Percentiles rank a stretch among this genome's conserved stretches.
phyloP scores from a whole-genome alignment of 139 green algal genomes.

The Closterium sp. region DNA sequence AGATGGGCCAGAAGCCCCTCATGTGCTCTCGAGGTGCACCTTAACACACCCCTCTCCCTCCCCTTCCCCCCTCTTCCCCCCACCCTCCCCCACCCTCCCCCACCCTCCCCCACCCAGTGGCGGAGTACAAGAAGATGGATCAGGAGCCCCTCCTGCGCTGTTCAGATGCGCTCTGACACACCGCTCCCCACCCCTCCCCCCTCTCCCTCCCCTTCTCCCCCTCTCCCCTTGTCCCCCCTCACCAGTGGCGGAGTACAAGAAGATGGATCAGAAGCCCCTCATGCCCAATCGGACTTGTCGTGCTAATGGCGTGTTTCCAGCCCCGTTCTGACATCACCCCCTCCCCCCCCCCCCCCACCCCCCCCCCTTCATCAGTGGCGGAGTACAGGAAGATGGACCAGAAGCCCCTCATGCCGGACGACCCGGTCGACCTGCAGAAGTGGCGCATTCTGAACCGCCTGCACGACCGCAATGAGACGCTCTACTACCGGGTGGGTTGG shows the following conservation, averaged over 20 bases:
- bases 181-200: too few species aligned
- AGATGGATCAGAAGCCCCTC: conserved; percentile 4
- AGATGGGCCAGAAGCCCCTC: too few species aligned
- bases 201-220: neutral
- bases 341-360: too few species aligned
- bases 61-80: too few species aligned
- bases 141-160: neutral
- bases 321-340: too few species aligned
- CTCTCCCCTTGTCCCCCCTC: neutral
- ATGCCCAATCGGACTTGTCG: too few species aligned
- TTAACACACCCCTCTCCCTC: too few species aligned
- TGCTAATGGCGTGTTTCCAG: too few species aligned
- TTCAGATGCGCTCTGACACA: too few species aligned
- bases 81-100: too few species aligned
- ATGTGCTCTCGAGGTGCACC: too few species aligned
- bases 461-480: conserved; percentile 91
- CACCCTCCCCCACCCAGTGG: neutral
- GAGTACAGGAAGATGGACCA: conserved; percentile 8
- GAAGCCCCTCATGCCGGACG: neutral
- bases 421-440: conserved; percentile 46
- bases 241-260: neutral
- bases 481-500: conserved; percentile 86
- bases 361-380: neutral
- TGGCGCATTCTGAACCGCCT: conserved; percentile 56
- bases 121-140: neutral